These are phyloP conservation scores for Phaeosphaeria sp. DNA, from an alignment of 2,329 filamentous ascomycete genomes.

Conservation along the genomic window DNA sequence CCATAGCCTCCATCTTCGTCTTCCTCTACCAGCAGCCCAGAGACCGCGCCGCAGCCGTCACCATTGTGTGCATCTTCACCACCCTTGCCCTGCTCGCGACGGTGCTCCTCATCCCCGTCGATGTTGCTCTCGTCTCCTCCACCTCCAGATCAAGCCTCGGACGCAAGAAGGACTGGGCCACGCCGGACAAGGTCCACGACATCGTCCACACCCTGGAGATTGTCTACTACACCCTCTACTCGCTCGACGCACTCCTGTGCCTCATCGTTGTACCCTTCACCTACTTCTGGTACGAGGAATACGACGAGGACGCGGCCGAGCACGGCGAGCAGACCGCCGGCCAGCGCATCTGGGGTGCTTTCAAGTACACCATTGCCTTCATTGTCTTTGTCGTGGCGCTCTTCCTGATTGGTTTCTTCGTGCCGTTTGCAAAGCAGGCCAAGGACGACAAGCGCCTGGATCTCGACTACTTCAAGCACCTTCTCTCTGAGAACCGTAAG, in stretches of 20 bases:
- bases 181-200: conserved; percentile 75
- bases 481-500: conserved; percentile 80
- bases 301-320: conserved; percentile 87
- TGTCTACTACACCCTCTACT: conserved; percentile 93
- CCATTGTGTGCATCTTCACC: conserved; percentile 83
- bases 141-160: conserved; percentile 79
- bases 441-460: conserved; percentile 71
- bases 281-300: conserved; percentile 98
- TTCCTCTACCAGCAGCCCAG: conserved; percentile 90
- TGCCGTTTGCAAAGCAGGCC: conserved; percentile 75
- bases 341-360: conserved; percentile 78
- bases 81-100: conserved; percentile 89
- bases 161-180: conserved; percentile 93
- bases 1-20: conserved; percentile 82
- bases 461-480: conserved; percentile 87
- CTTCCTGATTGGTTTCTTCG: conserved; percentile 93
- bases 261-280: conserved; percentile 90
- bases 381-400: conserved; percentile 79
- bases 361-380: conserved; percentile 91
- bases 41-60: conserved; percentile 84
- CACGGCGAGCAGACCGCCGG: conserved; percentile 75
- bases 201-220: conserved; percentile 83
- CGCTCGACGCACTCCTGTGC: conserved; percentile 87
- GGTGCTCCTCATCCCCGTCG: conserved; percentile 88
- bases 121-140: conserved; percentile 91